These are phyloP conservation scores for Dendrostoma leiphaemia DNA, from an alignment of 2,329 filamentous ascomycete genomes.

Conservation along the genomic window DNA sequence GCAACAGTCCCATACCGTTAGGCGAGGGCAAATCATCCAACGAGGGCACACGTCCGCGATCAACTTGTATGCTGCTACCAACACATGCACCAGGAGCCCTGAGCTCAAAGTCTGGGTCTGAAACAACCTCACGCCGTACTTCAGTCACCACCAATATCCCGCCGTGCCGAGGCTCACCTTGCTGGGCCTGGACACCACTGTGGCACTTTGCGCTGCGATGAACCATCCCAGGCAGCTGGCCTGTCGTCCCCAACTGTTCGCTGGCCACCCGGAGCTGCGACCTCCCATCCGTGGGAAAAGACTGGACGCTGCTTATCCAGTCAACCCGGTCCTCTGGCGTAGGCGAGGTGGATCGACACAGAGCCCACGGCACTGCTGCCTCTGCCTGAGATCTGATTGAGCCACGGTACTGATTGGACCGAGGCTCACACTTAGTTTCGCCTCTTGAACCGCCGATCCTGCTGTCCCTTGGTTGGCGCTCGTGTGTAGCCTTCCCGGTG, in stretches of 20 bases:
- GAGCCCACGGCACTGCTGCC: background rate
- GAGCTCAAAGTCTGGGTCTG: background rate
- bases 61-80: too few species aligned
- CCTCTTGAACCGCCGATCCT: too few species aligned
- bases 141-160: conserved; percentile 6
- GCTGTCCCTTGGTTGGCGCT: background rate
- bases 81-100: background rate
- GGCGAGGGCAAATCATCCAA: background rate
- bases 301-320: conserved; percentile 6
- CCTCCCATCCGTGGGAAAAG: conserved; percentile 1
- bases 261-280: background rate
- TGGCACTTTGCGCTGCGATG: conserved; percentile 1
- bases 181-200: too few species aligned
- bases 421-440: too few species aligned
- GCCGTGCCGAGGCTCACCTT: background rate
- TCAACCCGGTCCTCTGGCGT: too few species aligned
- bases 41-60: background rate
- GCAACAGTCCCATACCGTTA: background rate
- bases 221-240: too few species aligned
- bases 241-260: conserved; percentile 2
- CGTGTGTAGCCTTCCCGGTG: background rate
- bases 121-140: background rate
- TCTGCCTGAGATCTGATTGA: too few species aligned
- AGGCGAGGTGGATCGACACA: background rate
- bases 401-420: too few species aligned